Evolutionary conservation across 495 filamentous ascomycete species (phyloP).

Genomic region (Talaromyces liani): DNA sequence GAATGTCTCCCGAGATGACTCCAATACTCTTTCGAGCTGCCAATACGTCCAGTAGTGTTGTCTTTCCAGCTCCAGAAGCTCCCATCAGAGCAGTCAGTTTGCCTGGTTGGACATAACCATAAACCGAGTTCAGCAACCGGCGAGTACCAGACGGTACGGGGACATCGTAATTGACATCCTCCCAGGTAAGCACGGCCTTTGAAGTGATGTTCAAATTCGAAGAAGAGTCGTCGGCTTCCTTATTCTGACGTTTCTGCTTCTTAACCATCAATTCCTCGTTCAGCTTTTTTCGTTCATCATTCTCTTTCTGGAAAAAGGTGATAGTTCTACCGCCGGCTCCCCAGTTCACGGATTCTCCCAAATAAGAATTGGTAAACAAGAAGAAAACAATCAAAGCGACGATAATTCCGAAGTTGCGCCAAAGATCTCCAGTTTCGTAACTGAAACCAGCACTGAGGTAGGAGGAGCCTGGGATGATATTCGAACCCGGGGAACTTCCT

Average conservation of each 20-base stretch:
- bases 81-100: constrained; percentile 82
- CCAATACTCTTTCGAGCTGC: constrained; percentile 74
- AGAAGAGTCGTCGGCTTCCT: constrained; percentile 46
- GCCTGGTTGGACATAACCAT: constrained; percentile 73
- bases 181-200: constrained; percentile 30
- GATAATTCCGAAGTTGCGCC: constrained; percentile 64
- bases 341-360: constrained; percentile 59
- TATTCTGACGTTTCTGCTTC: neutral
- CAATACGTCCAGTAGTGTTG: constrained; percentile 72
- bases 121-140: constrained; percentile 62
- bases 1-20: constrained; percentile 65
- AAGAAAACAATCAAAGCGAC: constrained; percentile 60
- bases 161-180: constrained; percentile 55
- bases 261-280: constrained; percentile 49
- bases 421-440: constrained; percentile 52
- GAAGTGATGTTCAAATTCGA: constrained; percentile 58
- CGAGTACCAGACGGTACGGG: constrained; percentile 63
- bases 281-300: constrained; percentile 59
- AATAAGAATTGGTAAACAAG: constrained; percentile 17
- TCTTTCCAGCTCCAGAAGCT: constrained; percentile 81
- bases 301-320: constrained; percentile 66
- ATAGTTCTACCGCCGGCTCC: constrained; percentile 71
- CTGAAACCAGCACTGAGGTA: constrained; percentile 48
- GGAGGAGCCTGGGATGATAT: constrained; percentile 38
- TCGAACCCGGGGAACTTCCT: constrained; percentile 43